Conservation (phyloP, 2,329 filamentous ascomycete species). For the Neonectria faginata region DNA sequence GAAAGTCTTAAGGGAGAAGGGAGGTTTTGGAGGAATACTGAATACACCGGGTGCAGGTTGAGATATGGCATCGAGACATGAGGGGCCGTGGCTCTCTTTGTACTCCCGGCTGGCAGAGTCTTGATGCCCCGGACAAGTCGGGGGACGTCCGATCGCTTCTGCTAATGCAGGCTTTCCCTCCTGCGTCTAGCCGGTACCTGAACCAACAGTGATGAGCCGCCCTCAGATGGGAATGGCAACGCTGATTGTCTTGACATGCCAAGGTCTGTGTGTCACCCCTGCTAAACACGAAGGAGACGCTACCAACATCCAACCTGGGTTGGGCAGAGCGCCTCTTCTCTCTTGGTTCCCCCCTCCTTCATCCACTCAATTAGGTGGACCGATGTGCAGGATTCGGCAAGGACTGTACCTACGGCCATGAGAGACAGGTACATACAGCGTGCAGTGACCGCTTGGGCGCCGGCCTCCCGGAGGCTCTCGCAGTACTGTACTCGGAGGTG, state of each 20-base stretch:
- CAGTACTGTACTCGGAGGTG: constrained; percentile 29
- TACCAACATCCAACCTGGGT: constrained; percentile 45
- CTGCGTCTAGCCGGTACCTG: constrained; percentile 47
- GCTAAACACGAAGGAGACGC: constrained; percentile 37
- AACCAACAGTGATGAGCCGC: constrained; percentile 45
- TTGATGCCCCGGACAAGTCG: constrained; percentile 42
- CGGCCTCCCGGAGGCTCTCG: constrained; percentile 28
- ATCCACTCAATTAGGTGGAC: constrained; percentile 42
- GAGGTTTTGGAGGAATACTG: constrained; percentile 38
- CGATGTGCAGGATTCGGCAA: constrained; percentile 47
- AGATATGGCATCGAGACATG: constrained; percentile 40
- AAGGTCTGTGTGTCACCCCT: constrained; percentile 52
- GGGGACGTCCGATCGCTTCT: constrained; percentile 37
- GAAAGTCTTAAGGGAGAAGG: constrained; percentile 43
- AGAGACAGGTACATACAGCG: constrained; percentile 37
- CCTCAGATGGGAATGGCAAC: constrained; percentile 43
- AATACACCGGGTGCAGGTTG: constrained; percentile 37
- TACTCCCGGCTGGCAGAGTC: constrained; percentile 42
- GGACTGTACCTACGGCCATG: constrained; percentile 47
- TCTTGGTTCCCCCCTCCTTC: constrained; percentile 29
- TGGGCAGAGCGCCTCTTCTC: constrained; percentile 36
- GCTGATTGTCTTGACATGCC: constrained; percentile 50
- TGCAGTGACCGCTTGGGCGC: constrained; percentile 16
- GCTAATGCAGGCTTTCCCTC: constrained; percentile 47
- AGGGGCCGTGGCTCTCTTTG: constrained; percentile 48